These are phyloP conservation scores for Aegilops speltoides DNA, from an alignment of 176 grass and related monocot species.

Conservation along the genomic window DNA sequence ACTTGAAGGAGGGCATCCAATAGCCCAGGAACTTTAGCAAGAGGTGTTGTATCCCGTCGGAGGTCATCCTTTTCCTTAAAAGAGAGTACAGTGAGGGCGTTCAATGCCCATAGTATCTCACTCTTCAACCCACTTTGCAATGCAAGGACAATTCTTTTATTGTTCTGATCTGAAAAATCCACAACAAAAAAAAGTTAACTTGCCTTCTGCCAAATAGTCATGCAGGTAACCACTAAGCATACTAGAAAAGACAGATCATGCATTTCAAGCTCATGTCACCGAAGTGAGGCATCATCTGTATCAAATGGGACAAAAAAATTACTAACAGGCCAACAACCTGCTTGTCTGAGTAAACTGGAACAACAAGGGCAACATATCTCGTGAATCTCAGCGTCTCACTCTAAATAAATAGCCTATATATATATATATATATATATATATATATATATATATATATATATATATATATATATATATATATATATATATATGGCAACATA, in stretches of 20 bases:
- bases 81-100: conserved; percentile 84
- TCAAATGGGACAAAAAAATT: not conserved
- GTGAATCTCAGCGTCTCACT: no score
- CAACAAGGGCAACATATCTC: not conserved
- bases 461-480: no score
- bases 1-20: conserved; percentile 98
- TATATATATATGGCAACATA: no score
- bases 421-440: no score
- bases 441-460: no score
- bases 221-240: not conserved
- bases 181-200: conserved; percentile 26
- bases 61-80: conserved; percentile 98
- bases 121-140: conserved; percentile 97
- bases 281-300: conserved; percentile 17
- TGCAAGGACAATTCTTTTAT: conserved; percentile 97
- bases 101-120: conserved; percentile 94
- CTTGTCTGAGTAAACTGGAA: conserved; percentile 9
- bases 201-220: conserved; percentile 17
- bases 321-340: not conserved
- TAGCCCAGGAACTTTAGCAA: conserved; percentile 90
- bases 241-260: not conserved
- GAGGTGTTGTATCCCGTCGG: conserved; percentile 74
- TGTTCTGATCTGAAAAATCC: conserved; percentile 85
- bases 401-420: no score
- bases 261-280: conserved; percentile 12